Evolutionary conservation across 1,139 yeast species (phyloP).

Genomic region (Kluyveromyces marxianus): DNA sequence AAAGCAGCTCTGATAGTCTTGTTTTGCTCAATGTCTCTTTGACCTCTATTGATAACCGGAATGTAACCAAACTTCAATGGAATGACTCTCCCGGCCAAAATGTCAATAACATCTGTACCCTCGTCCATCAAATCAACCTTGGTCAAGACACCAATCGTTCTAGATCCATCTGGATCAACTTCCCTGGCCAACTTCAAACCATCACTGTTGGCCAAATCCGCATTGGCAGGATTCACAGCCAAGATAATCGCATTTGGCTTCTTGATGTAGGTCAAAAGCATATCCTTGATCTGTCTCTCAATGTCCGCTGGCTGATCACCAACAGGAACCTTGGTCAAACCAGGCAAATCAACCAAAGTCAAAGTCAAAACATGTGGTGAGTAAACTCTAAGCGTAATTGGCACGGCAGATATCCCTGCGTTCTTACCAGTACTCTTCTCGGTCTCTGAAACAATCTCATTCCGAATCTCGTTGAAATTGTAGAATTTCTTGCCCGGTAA

Average conservation of each 20-base stretch:
- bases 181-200: constrained; percentile 95
- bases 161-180: constrained; percentile 93
- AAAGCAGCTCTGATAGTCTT: constrained; percentile 88
- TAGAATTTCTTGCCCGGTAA: constrained; percentile 81
- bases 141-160: constrained; percentile 95
- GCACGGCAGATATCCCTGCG: constrained; percentile 85
- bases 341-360: constrained; percentile 95
- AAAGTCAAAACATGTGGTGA: constrained; percentile 94
- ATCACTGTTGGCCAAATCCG: constrained; percentile 95
- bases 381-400: constrained; percentile 87
- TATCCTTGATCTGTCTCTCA: constrained; percentile 88
- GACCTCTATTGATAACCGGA: constrained; percentile 97
- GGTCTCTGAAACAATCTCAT: constrained; percentile 88
- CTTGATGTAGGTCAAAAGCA: constrained; percentile 88
- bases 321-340: constrained; percentile 97
- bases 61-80: constrained; percentile 95
- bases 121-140: constrained; percentile 97
- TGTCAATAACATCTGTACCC: constrained; percentile 98
- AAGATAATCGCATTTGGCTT: constrained; percentile 94
- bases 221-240: constrained; percentile 94
- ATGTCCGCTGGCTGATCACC: constrained; percentile 99
- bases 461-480: constrained; percentile 85
- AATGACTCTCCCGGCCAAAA: constrained; percentile 90
- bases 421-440: constrained; percentile 91
- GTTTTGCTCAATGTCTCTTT: constrained; percentile 81